These are phyloP conservation scores for Beauveria scarabaeidicola DNA, from an alignment of 2,329 filamentous ascomycete genomes.

Conservation along the genomic window DNA sequence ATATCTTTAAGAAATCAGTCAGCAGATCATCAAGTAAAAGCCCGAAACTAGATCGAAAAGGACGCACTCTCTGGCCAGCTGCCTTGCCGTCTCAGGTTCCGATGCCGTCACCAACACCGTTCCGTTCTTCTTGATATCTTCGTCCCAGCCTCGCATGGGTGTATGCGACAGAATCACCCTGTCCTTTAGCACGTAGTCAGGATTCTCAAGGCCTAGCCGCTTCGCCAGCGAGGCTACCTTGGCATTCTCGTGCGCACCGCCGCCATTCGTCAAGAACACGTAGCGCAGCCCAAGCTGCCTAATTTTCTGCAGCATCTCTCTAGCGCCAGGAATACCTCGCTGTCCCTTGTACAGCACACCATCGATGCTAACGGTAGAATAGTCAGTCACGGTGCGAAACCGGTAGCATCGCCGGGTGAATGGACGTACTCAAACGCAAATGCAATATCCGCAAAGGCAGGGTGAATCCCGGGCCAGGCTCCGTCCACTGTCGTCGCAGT, in stretches of 20 bases:
- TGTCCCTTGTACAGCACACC: constrained; percentile 86
- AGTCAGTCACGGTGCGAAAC: constrained; percentile 8
- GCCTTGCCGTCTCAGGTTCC: constrained; percentile 56
- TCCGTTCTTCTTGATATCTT: constrained; percentile 26
- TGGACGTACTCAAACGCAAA: constrained; percentile 30
- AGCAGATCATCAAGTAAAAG: background rate
- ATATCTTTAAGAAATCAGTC: constrained; percentile 31
- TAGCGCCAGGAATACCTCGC: constrained; percentile 69
- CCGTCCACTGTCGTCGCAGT: background rate
- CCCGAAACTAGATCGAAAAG: background rate
- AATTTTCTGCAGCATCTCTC: constrained; percentile 63
- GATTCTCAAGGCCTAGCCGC: constrained; percentile 22
- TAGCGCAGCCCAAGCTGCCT: constrained; percentile 73
- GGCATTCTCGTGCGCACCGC: constrained; percentile 65
- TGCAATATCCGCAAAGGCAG: constrained; percentile 21
- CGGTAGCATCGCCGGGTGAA: background rate
- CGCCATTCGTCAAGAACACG: constrained; percentile 92
- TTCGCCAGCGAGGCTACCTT: constrained; percentile 27
- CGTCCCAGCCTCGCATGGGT: constrained; percentile 58
- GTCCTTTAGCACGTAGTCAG: constrained; percentile 26
- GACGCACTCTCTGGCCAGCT: constrained; percentile 58
- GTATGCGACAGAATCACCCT: constrained; percentile 73
- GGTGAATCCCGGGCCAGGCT: background rate
- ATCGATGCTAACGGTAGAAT: constrained; percentile 54
- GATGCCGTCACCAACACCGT: constrained; percentile 70